A percentile compares a stretch with the other conserved stretches of the same genome.
These are phyloP conservation scores for Bruguiera parviflora DNA, from an alignment of 345 rosid species.

Conservation along the genomic window DNA sequence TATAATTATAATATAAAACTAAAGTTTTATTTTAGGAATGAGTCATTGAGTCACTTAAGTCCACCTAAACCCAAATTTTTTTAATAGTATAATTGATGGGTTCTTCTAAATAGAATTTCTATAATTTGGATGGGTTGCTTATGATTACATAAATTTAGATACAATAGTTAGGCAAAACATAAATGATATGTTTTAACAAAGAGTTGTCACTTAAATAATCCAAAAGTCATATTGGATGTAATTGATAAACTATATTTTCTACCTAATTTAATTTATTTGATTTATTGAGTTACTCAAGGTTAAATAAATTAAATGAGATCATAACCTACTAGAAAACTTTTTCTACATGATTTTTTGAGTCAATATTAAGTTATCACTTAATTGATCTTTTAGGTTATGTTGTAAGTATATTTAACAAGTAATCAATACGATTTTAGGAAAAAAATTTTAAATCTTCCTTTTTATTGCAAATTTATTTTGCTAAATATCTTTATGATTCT, in stretches of 20 bases:
- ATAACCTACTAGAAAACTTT: background rate
- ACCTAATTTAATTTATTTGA: background rate
- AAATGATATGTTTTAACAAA: too few relatives aligned
- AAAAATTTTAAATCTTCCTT: too few relatives aligned
- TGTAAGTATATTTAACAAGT: too few relatives aligned
- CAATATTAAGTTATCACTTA: too few relatives aligned
- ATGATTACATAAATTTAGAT: too few relatives aligned
- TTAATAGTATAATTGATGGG: background rate
- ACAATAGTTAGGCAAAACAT: too few relatives aligned
- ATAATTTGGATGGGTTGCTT: too few relatives aligned
- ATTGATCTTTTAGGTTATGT: too few relatives aligned
- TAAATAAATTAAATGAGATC: background rate
- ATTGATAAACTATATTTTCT: background rate
- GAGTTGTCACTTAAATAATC: background rate
- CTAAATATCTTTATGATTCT: too few relatives aligned
- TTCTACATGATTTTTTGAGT: background rate
- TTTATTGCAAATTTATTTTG: too few relatives aligned
- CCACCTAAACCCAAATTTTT: background rate
- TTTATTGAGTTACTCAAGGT: background rate
- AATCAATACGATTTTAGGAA: too few relatives aligned
- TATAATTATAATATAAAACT: background rate
- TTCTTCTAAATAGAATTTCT: too few relatives aligned
- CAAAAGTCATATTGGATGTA: background rate
- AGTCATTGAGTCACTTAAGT: background rate
- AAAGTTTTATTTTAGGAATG: background rate